Conservation (phyloP, 257 asterid genomes). For the Paraleonurus japonicus region DNA sequence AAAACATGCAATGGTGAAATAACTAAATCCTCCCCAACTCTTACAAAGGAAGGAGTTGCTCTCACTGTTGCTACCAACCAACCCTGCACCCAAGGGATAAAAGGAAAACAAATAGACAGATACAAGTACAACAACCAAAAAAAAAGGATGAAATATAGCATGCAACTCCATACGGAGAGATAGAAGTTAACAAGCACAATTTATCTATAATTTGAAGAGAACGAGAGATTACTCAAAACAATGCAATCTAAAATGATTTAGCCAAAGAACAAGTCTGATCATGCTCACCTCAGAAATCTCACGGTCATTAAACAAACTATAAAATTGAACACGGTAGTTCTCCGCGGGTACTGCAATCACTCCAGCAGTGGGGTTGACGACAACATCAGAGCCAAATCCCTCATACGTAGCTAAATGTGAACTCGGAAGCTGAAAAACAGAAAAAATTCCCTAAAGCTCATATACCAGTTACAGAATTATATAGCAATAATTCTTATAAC, state of each 20-base stretch:
- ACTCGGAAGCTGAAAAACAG: conserved; percentile 64
- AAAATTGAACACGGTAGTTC: conserved; percentile 78
- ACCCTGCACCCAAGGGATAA: neutral
- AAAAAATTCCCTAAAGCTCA: conserved; percentile 13
- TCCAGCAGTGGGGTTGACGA: conserved; percentile 55
- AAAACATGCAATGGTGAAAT: neutral
- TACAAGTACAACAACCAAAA: too few species aligned
- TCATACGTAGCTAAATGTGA: conserved; percentile 43
- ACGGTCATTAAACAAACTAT: conserved; percentile 77
- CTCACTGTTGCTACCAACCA: neutral
- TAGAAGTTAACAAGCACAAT: conserved; percentile 6
- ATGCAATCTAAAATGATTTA: conserved; percentile 11
- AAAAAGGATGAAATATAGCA: neutral
- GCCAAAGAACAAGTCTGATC: conserved; percentile 10
- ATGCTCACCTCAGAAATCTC: conserved; percentile 85
- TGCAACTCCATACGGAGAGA: conserved; percentile 4
- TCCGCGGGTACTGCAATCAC: conserved; percentile 78
- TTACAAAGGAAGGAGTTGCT: neutral
- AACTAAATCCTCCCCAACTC: neutral
- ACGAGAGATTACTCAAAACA: neutral
- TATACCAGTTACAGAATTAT: conserved; percentile 10
- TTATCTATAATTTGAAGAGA: neutral
- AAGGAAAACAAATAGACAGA: neutral
- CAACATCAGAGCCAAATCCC: conserved; percentile 48
- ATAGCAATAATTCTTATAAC: neutral